Base-by-base conservation (phyloP, 176 grass and related monocot genomes). In the Oryza coarctata region DNA sequence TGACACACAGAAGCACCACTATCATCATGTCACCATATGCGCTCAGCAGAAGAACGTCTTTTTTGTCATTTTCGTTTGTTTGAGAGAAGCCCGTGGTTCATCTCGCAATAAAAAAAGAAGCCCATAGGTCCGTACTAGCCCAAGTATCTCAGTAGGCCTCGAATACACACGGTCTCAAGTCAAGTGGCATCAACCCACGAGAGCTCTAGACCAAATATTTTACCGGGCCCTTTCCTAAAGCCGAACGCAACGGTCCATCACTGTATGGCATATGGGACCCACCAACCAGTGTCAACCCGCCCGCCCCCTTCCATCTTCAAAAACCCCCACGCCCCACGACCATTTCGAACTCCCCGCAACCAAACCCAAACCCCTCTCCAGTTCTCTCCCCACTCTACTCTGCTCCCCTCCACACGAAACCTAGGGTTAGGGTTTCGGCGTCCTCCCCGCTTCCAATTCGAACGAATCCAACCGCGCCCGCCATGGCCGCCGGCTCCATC, bases 401-500 rank as follows among this genome's bases (percentile, higher is more conserved):
- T 9, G 17, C 50, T 55, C 15, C 11, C 0, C 45, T 49, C 20
- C 76, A 23, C 66, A 65, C 82, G 79, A 87, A 86, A 92, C 63
- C 73, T 83, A 89, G 86, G 90, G 85, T 86, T 95, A 90, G 86
- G 82, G 78, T 82, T 87, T 85, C 74, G 64, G 55, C 71, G 17
- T 70, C 73, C 50, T 78, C 72, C 38, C 77, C 50, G 78, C 75
- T 15, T 85, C 49, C 70, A 30, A 81, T 87, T 70, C 63, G 50
- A 87, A 49, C 86, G 58, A 94, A 73, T 58, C 57, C 38, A 58
- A 47, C 47, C 32, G 43, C 63, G 65, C 26, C 84, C 43, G 83
- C 89, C 68, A 90, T 95, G 82, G 70, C 90, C 70, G 89, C 78
- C 70, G 93, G 94, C 74, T 78, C 94, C 15, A 30, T 89, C 63